Conservation (phyloP, 2,329 filamentous ascomycete genomes). For the Dactylonectria estremocensis region DNA sequence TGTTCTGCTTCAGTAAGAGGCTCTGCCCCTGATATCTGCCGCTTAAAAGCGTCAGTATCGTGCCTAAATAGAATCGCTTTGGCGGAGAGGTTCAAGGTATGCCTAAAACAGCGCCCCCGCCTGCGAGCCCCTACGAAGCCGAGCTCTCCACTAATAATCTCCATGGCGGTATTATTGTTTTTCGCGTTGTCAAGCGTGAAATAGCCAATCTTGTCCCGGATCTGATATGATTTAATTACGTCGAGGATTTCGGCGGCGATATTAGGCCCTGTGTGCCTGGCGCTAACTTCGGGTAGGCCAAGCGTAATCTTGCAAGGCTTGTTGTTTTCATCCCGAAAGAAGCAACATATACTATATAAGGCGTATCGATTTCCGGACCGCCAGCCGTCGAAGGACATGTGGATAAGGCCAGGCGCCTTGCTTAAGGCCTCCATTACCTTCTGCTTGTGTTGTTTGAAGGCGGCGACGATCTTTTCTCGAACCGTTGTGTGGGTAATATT, state of each 20-base stretch:
- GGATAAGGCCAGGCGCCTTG: slow-evolving; percentile 15
- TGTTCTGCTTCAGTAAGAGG: slow-evolving; percentile 16
- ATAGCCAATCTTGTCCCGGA: neutral
- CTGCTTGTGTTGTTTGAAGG: slow-evolving; percentile 8
- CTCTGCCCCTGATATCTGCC: neutral
- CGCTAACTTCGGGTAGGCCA: slow-evolving; percentile 32
- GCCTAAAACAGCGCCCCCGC: slow-evolving; percentile 30
- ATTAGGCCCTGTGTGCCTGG: slow-evolving; percentile 25
- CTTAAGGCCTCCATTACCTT: slow-evolving; percentile 11
- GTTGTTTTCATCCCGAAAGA: slow-evolving; percentile 17
- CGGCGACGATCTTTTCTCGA: neutral
- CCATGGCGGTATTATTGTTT: slow-evolving; percentile 35
- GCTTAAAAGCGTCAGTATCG: slow-evolving; percentile 32
- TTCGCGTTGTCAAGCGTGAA: slow-evolving; percentile 34
- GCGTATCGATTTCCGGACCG: slow-evolving; percentile 25
- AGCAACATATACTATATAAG: slow-evolving; percentile 35
- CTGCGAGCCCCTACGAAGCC: slow-evolving; percentile 18
- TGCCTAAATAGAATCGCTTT: slow-evolving; percentile 35
- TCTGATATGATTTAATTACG: slow-evolving; percentile 27
- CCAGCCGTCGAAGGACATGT: slow-evolving; percentile 38
- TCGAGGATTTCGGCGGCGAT: slow-evolving; percentile 27
- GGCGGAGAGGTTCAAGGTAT: slow-evolving; percentile 32
- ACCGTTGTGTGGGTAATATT: neutral
- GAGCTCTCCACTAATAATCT: slow-evolving; percentile 23
- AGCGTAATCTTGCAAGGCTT: slow-evolving; percentile 34